A percentile compares a stretch with the other conserved stretches of the same genome.
These are phyloP conservation scores for Simplicillium aogashimaense DNA, from an alignment of 2,329 filamentous ascomycete genomes.

Conservation along the genomic window DNA sequence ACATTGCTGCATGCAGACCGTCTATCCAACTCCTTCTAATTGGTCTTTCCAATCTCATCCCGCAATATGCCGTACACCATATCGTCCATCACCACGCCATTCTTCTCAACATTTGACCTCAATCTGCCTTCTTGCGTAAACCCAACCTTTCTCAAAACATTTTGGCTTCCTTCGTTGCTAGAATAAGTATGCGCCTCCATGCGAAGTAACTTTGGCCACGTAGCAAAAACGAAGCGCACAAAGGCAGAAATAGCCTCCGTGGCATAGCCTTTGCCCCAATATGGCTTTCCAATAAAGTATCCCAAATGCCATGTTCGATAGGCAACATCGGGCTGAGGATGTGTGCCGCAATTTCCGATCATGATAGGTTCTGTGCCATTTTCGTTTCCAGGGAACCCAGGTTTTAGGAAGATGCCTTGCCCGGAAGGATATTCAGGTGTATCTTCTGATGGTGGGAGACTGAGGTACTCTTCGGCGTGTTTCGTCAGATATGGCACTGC, in stretches of 20 bases:
- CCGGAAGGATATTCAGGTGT: not conserved
- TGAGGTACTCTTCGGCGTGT: not conserved
- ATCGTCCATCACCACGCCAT: not conserved
- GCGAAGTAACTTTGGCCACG: not conserved
- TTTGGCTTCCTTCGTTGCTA: not conserved
- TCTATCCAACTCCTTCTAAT: no score
- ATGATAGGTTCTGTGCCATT: not conserved
- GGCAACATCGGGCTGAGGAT: not conserved
- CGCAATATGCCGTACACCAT: not conserved
- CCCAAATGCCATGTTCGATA: not conserved
- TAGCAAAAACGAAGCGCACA: not conserved
- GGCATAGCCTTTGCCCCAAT: not conserved
- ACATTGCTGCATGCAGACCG: no score
- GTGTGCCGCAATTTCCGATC: not conserved
- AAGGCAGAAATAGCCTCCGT: not conserved
- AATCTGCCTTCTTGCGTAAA: not conserved
- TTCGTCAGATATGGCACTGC: not conserved
- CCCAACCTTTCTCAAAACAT: not conserved
- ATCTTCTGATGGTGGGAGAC: not conserved
- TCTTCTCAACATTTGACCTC: not conserved
- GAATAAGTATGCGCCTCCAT: not conserved
- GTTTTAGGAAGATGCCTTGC: not conserved
- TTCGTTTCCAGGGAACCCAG: not conserved
- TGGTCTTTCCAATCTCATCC: no score
- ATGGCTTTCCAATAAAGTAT: not conserved